Conservation (phyloP, 768 basidiomycete species). For the Tricholoma matsutake region DNA sequence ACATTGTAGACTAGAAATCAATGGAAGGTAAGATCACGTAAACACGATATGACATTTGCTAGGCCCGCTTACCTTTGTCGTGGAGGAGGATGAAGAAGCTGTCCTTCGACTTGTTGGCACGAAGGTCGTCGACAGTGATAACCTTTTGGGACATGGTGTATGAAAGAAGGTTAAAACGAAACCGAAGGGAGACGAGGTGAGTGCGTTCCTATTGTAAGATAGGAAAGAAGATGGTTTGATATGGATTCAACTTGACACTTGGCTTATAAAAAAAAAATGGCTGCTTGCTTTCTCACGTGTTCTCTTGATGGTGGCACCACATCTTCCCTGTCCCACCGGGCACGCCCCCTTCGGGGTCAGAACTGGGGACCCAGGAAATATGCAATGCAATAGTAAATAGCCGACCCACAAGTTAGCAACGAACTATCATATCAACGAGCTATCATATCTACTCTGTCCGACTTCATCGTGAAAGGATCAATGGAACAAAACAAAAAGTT, state of each 20-base stretch:
- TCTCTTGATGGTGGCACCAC: background rate
- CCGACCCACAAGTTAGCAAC: background rate
- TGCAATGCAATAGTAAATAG: background rate
- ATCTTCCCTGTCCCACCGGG: background rate
- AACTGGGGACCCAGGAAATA: background rate
- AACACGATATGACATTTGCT: constrained; percentile 12
- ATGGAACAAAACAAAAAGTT: background rate
- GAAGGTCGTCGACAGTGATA: constrained; percentile 72
- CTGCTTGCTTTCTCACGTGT: constrained; percentile 29
- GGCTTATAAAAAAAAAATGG: constrained; percentile 22
- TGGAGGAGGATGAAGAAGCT: constrained; percentile 80
- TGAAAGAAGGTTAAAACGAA: constrained; percentile 10
- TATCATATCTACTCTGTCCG: background rate
- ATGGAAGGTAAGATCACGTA: constrained; percentile 29
- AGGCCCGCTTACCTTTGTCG: constrained; percentile 66
- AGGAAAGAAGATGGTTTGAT: constrained; percentile 25
- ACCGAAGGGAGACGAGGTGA: constrained; percentile 15
- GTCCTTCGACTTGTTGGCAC: constrained; percentile 71
- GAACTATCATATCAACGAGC: too few relatives aligned
- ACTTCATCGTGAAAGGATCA: background rate
- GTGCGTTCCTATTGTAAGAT: constrained; percentile 23
- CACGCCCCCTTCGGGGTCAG: background rate
- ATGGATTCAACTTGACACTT: constrained; percentile 4
- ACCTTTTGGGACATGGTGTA: constrained; percentile 47
- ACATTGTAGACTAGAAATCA: constrained; percentile 79